These are phyloP conservation scores for Trichophyton simii DNA, from an alignment of 2,329 filamentous ascomycete species.

Conservation along the genomic window DNA sequence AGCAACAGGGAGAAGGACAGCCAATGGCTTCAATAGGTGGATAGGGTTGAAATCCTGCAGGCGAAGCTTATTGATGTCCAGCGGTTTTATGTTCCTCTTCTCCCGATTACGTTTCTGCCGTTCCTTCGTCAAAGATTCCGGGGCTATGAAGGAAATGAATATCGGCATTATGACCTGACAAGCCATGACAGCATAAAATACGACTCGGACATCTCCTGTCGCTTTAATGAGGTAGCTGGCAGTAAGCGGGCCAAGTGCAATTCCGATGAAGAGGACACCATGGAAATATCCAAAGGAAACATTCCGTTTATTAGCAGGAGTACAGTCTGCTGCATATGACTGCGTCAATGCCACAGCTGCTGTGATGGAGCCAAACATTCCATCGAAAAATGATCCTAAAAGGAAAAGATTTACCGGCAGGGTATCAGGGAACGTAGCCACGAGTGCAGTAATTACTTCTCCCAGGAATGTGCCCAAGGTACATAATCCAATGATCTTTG, in stretches of 20 bases:
- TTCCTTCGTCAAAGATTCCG: conserved; percentile 69
- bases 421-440: conserved; percentile 59
- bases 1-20: conserved; percentile 57
- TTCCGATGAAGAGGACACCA: conserved; percentile 75
- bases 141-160: conserved; percentile 58
- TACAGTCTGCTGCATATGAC: conserved; percentile 84
- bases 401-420: conserved; percentile 70
- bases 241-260: conserved; percentile 72
- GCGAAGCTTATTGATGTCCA: conserved; percentile 23
- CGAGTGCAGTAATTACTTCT: conserved; percentile 66
- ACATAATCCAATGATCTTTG: conserved; percentile 57
- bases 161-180: conserved; percentile 63
- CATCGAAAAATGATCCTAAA: conserved; percentile 65
- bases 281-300: conserved; percentile 84
- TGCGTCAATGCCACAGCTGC: conserved; percentile 65
- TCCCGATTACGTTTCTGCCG: conserved; percentile 59
- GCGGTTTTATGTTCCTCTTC: conserved; percentile 42
- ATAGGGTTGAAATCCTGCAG: conserved; percentile 30
- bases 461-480: conserved; percentile 60
- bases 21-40: conserved; percentile 66
- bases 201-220: conserved; percentile 61
- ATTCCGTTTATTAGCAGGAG: conserved; percentile 62
- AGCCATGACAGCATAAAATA: conserved; percentile 69
- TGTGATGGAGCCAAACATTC: conserved; percentile 78
- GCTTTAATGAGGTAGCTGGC: conserved; percentile 67